phyloP scores from a whole-genome alignment of 345 rosid genomes.

The Turnera subulata region DNA sequence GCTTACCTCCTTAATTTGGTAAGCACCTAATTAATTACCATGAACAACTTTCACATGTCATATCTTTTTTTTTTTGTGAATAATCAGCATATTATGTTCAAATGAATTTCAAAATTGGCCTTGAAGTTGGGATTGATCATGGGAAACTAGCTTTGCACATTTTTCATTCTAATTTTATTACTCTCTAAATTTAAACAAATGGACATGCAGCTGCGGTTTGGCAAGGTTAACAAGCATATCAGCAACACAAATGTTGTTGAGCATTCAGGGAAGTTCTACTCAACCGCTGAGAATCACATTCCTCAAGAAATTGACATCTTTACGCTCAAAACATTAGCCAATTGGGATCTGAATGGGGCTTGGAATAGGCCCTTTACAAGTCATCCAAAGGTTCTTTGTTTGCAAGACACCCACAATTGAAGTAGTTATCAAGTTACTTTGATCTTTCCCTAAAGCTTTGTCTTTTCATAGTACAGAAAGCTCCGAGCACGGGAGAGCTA shows the following conservation, averaged over 20 bases:
- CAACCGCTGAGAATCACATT: conserved; percentile 29
- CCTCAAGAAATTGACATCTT: conserved; percentile 38
- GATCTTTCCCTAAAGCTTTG: not conserved
- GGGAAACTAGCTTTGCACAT: too few species aligned
- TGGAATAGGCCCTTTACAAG: conserved; percentile 40
- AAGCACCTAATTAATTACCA: not conserved
- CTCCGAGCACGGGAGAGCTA: conserved; percentile 39
- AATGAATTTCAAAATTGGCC: not conserved
- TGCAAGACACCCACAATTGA: too few species aligned
- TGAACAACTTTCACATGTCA: not conserved
- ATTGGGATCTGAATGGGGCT: conserved; percentile 37
- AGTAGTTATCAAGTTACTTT: not conserved
- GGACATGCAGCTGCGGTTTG: conserved; percentile 32
- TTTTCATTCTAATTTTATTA: not conserved
- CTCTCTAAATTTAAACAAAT: not conserved
- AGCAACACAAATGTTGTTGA: conserved; percentile 35
- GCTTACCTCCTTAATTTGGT: conserved; percentile 37
- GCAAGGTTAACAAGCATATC: conserved; percentile 19
- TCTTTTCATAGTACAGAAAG: conserved; percentile 26
- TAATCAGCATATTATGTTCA: not conserved
- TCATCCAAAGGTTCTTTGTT: conserved; percentile 37
- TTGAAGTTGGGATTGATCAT: not conserved
- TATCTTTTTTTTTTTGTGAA: too few species aligned
- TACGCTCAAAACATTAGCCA: conserved; percentile 23
- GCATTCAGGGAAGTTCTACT: conserved; percentile 34